Conservation (phyloP, 106 monocot species). For the Vanilla planifolia region DNA sequence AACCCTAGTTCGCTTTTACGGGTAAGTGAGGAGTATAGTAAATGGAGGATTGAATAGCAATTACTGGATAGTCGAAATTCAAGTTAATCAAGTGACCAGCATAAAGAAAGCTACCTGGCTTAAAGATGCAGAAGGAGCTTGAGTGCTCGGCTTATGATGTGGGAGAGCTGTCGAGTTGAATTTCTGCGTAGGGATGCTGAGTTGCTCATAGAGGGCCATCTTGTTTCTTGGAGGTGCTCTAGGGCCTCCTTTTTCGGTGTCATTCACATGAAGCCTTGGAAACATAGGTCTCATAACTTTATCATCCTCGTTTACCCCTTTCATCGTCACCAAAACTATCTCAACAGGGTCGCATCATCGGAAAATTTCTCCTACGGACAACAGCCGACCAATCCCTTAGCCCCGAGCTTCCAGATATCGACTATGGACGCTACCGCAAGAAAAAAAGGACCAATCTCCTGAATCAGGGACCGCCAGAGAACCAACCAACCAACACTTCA, state of each 20-base stretch:
- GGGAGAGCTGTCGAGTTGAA: conserved; percentile 25
- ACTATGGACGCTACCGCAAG: neutral
- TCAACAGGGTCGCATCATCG: neutral
- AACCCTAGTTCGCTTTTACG: too few relatives aligned
- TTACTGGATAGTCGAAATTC: too few relatives aligned
- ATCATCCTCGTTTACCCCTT: conserved; percentile 37
- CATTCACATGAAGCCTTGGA: conserved; percentile 91
- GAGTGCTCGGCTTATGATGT: conserved; percentile 12
- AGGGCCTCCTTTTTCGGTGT: conserved; percentile 75
- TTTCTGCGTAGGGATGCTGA: conserved; percentile 72
- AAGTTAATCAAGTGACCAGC: too few relatives aligned
- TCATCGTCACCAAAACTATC: conserved; percentile 15
- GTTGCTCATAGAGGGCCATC: conserved; percentile 95
- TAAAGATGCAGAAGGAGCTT: conserved; percentile 29
- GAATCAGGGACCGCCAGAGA: neutral
- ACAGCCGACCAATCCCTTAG: neutral
- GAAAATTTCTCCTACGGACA: neutral
- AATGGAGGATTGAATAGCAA: too few relatives aligned
- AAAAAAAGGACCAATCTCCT: neutral
- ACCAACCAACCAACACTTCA: neutral
- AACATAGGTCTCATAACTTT: conserved; percentile 58
- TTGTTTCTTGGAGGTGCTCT: conserved; percentile 96
- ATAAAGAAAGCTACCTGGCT: too few relatives aligned
- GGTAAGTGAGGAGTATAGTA: too few relatives aligned
- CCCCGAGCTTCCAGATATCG: conserved; percentile 2